Evolutionary conservation across 495 filamentous ascomycete genomes (phyloP).

Genomic region (Hypoxylon fragiforme): DNA sequence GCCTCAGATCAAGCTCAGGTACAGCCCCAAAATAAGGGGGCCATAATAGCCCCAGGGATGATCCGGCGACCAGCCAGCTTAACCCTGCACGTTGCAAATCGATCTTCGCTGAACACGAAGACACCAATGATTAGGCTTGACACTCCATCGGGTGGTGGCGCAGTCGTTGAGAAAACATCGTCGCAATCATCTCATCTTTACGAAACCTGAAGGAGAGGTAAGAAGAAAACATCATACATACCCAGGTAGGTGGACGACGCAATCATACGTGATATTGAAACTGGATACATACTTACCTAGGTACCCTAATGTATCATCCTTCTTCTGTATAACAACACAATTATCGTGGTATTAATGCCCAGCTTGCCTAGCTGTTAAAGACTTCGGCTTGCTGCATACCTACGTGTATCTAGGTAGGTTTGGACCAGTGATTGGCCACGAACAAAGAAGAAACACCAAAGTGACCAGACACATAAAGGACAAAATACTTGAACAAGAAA

Average conservation of each 20-base stretch:
- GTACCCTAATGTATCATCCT: no score
- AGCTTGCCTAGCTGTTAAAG: constrained; percentile 20
- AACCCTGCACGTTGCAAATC: constrained; percentile 26
- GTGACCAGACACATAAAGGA: constrained; percentile 9
- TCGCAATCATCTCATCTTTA: constrained; percentile 18
- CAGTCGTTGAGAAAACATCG: constrained; percentile 5
- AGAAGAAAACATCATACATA: neutral
- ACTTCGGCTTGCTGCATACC: constrained; percentile 32
- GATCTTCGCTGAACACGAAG: constrained; percentile 35
- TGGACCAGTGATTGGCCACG: constrained; percentile 18
- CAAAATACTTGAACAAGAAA: no score
- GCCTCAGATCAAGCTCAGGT: constrained; percentile 30
- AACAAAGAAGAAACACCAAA: constrained; percentile 15
- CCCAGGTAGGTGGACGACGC: no score
- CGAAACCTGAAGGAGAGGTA: constrained; percentile 1
- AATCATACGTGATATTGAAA: no score
- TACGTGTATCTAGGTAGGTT: no score
- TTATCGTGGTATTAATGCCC: constrained; percentile 23
- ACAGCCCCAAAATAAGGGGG: constrained; percentile 38
- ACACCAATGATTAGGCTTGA: constrained; percentile 30
- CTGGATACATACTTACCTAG: no score
- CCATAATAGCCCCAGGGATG: constrained; percentile 25
- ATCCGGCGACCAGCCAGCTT: constrained; percentile 24
- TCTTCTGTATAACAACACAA: constrained; percentile 10
- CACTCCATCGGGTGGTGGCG: constrained; percentile 26